A percentile compares a stretch with the other conserved stretches of the same genome.
Conservation (phyloP, 2,329 filamentous ascomycete species). For the Alternaria angustiovoidea region DNA sequence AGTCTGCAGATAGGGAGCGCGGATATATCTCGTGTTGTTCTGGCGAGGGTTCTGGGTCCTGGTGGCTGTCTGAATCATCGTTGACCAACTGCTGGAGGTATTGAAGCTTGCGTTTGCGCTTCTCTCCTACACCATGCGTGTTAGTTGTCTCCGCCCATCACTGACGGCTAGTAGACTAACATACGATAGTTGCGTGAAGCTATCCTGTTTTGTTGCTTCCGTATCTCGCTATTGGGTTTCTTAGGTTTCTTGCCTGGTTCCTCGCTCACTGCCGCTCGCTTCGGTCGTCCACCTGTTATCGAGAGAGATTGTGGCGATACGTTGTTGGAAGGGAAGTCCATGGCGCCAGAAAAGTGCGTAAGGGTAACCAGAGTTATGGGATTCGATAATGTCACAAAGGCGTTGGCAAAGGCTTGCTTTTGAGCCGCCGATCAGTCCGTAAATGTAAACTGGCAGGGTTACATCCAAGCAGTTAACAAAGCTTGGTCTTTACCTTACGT, state of each 20-base stretch:
- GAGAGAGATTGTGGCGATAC: constrained; percentile 17
- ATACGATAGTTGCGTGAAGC: constrained; percentile 50
- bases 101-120: constrained; percentile 49
- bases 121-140: constrained; percentile 37
- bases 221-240: constrained; percentile 48
- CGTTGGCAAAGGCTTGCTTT: constrained; percentile 27
- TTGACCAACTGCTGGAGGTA: constrained; percentile 46
- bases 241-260: constrained; percentile 36
- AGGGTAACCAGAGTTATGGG: constrained; percentile 13
- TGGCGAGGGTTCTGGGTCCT: constrained; percentile 20
- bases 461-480: constrained; percentile 24
- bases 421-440: constrained; percentile 23
- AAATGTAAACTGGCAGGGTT: constrained; percentile 25
- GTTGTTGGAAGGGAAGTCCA: constrained; percentile 21
- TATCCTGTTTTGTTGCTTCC: constrained; percentile 50
- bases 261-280: constrained; percentile 8
- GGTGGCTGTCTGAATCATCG: constrained; percentile 30
- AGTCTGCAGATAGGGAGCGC: constrained; percentile 30
- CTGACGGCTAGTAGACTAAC: constrained; percentile 4
- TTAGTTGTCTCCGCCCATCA: constrained; percentile 15
- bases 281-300: constrained; percentile 20
- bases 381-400: constrained; percentile 15
- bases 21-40: constrained; percentile 24
- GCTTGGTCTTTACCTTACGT: constrained; percentile 20
- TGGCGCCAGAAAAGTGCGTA: constrained; percentile 32